Evolutionary conservation across 73 alveolate genomes (phyloP), one percentile per base, ranked within the genome.

Genomic region (Paramecium bursaria): DNA sequence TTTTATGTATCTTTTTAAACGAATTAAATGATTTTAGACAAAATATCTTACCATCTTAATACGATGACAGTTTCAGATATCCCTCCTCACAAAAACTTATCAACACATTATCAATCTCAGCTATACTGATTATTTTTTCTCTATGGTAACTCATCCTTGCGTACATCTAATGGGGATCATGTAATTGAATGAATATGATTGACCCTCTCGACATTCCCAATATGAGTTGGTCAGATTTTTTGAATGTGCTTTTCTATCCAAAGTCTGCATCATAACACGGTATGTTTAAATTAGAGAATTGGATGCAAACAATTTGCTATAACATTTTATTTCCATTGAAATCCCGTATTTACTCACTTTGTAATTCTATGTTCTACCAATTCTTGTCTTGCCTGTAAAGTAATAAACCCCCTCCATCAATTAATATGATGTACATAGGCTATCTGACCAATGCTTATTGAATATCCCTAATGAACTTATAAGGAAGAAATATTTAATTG

Each of bases 91-190:
- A 57, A 57, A 30, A 57, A 0, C 51, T 57, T 14, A 57, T 30
- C 33, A 57, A n/a, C 26, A 23, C 17, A 57, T 57, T 57, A 27
- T 30, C 76, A 10, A 57, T 57, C 17, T 57, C 76, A 57, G 76
- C 76, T 2, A 57, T 57, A 17, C 33, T 23, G 7, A 57, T 57
- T 10, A 57, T 50, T 31, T 57, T 57, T 14, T 57, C 76, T 27
- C 76, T 57, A 57, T 57, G 76, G 33, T 57, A 57, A 29, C 76
- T 57, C 76, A 57, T 57, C 33, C 76, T 57, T 3, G 76, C 76
- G 33, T n/a, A 57, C 33, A 57, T 57, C 33, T 57, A 30, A 14
- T 57, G 27, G 7, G 76, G 76, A 57, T 57, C 33, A 30, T 57
- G 27, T 31, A 30, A 30, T 7, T 30, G 4, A 3, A 57, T 50